Base-by-base conservation (phyloP, 2,329 filamentous ascomycete species). In the Trichoderma simmonsii region DNA sequence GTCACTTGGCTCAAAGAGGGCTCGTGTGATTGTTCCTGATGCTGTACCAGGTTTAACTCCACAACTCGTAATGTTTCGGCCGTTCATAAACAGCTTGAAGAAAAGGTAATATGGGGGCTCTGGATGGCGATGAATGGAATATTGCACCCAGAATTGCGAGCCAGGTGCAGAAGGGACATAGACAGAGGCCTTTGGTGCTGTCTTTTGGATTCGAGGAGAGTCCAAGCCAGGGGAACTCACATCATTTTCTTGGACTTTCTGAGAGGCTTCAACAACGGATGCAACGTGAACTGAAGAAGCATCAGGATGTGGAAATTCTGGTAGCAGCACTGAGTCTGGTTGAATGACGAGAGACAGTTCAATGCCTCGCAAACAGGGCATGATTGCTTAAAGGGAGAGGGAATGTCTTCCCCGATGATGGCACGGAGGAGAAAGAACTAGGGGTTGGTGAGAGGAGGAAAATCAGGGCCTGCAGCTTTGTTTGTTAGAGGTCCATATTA, bases 121-220 rank as follows among this genome's bases (percentile, higher is more conserved):
- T 1, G 80, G 80, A 2, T 78, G 74, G 57, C 77, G 79, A 61
- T 77, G 77, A 72, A 89, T 76, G 6, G 77, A 77, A 75, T 89
- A 90, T 34, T 83, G 82, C 56, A 90, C 78, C 75, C 82, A 85
- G 73, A 90, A 90, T n/a, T 83, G 84, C 15, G 83, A 81, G 3
- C 85, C 87, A 89, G 87, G 83, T 4, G 83, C 76, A 0, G 87
- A 88, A 2, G 88, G 86, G 14, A 90, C 83, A 74, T 90, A 90
- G 39, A 89, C 87, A 1, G 88, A 87, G 26, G 86, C 80, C 4
- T 78, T 82, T 2, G 87, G 82, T 15, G 82, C 80, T 26, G 26
- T 51, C 43, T 63, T 68, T 36, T 43, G 56, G 24, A 67, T 72
- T 4, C 43, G 54, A n/a, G 63, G 43, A 21, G 70, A 68, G 8